Conservation (phyloP, 768 basidiomycete species). For the Phaeolepiota aurea region DNA sequence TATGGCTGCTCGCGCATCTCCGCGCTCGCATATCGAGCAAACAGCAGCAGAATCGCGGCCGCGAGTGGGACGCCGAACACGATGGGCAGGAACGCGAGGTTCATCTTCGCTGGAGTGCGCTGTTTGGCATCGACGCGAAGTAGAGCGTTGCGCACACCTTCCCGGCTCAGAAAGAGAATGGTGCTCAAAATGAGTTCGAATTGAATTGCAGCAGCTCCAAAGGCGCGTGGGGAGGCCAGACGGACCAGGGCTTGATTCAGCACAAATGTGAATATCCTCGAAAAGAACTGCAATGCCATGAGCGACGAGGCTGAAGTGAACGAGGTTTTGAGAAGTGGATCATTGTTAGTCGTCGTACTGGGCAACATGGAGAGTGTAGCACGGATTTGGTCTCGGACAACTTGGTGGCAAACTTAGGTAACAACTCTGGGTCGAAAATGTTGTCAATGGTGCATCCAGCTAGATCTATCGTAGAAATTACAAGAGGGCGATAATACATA, state of each 20-base stretch:
- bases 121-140: constrained; percentile 39
- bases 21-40: constrained; percentile 41
- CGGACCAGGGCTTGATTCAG: constrained; percentile 87
- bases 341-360: constrained; percentile 5
- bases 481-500: neutral
- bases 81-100: constrained; percentile 60
- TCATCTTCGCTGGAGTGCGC: constrained; percentile 17
- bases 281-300: constrained; percentile 79
- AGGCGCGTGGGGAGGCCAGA: constrained; percentile 75
- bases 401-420: too few species aligned
- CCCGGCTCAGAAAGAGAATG: constrained; percentile 87
- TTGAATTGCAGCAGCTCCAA: constrained; percentile 88
- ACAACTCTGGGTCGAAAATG: too few species aligned
- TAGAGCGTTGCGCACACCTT: constrained; percentile 83
- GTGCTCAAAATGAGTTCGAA: constrained; percentile 89
- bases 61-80: constrained; percentile 63
- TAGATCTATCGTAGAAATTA: neutral
- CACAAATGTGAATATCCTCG: constrained; percentile 77
- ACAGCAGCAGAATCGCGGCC: constrained; percentile 39
- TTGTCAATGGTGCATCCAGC: too few species aligned
- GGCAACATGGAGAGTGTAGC: neutral
- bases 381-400: too few species aligned
- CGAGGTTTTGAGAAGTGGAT: constrained; percentile 20
- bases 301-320: constrained; percentile 52
- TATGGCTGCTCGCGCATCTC: constrained; percentile 53